Evolutionary conservation across 73 alveolate species (phyloP).

Genomic region (Paramecium caudatum): DNA sequence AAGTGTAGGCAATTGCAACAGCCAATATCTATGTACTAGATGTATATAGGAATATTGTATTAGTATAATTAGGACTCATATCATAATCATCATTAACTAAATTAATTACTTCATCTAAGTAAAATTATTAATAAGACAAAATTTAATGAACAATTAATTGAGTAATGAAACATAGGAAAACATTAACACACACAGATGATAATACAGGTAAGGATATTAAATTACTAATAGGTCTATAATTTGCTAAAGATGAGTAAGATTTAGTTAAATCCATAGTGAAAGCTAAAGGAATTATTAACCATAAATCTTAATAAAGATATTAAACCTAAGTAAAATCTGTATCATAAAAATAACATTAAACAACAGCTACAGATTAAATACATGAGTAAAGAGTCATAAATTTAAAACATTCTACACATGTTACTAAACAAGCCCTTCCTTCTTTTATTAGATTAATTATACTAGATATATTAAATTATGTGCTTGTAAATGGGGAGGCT

Average conservation of each 20-base stretch:
- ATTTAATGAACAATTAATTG: not conserved
- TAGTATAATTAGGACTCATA: not conserved
- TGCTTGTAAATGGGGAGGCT: constrained; percentile 95
- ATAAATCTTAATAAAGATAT: constrained; percentile 91
- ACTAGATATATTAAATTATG: constrained; percentile 81
- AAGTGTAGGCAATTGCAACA: constrained; percentile 44
- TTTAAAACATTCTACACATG: constrained; percentile 93
- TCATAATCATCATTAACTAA: not conserved
- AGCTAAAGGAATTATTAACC: constrained; percentile 89
- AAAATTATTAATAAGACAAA: not conserved
- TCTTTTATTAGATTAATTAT: constrained; percentile 85
- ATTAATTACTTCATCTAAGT: not conserved
- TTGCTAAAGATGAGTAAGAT: constrained; percentile 73
- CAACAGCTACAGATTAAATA: constrained; percentile 89
- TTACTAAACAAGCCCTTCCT: constrained; percentile 94
- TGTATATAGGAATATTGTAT: not conserved
- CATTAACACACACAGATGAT: constrained; percentile 21
- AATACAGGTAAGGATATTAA: constrained; percentile 50
- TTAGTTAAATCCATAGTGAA: constrained; percentile 91
- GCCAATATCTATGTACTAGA: constrained; percentile 51
- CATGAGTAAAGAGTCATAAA: constrained; percentile 94
- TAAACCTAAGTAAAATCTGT: constrained; percentile 87
- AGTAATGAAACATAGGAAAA: not conserved
- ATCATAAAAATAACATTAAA: constrained; percentile 81
- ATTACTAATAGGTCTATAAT: constrained; percentile 57